Percentiles rank a stretch among this genome's conserved stretches.
Evolutionary conservation across 177 flowering plant species (phyloP).

Genomic region (Tripterygium wilfordii): DNA sequence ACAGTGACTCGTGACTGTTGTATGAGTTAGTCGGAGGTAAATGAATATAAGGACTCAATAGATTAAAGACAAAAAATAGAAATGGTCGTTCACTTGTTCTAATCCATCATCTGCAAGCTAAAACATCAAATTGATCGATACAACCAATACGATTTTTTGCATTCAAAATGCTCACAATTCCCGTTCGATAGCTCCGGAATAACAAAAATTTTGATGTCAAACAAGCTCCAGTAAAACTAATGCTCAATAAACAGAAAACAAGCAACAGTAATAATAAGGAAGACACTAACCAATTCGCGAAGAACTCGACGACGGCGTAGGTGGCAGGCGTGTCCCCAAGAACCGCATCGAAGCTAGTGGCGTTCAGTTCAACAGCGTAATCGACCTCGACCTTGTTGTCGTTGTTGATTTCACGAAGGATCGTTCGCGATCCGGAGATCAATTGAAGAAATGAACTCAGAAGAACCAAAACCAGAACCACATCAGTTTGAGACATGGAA

Average conservation of each 20-base stretch:
- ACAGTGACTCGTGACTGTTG: too few relatives aligned
- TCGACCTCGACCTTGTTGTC: slow-evolving; percentile 24
- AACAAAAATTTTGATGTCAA: too few relatives aligned
- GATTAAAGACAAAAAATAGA: too few relatives aligned
- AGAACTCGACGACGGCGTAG: slow-evolving; percentile 78
- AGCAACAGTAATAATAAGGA: background rate
- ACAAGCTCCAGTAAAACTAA: too few relatives aligned
- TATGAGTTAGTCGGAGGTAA: too few relatives aligned
- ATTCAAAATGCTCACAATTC: too few relatives aligned
- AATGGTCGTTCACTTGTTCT: too few relatives aligned
- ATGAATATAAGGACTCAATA: too few relatives aligned
- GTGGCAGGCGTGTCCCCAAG: slow-evolving; percentile 58
- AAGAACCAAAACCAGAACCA: slow-evolving; percentile 15
- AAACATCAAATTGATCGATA: too few relatives aligned
- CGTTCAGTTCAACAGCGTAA: slow-evolving; percentile 68
- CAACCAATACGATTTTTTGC: too few relatives aligned
- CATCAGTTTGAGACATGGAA: slow-evolving; percentile 25
- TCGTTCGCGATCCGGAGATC: slow-evolving; percentile 45
- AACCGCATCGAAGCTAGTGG: slow-evolving; percentile 53
- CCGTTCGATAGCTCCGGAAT: too few relatives aligned
- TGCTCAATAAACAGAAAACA: background rate
- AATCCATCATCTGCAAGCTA: too few relatives aligned
- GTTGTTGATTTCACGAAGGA: slow-evolving; percentile 40
- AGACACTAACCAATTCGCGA: slow-evolving; percentile 77
- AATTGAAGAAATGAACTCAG: slow-evolving; percentile 1